Evolutionary conservation across 2,329 filamentous ascomycete genomes (phyloP).

Genomic region (Chlorencoelia australis): DNA sequence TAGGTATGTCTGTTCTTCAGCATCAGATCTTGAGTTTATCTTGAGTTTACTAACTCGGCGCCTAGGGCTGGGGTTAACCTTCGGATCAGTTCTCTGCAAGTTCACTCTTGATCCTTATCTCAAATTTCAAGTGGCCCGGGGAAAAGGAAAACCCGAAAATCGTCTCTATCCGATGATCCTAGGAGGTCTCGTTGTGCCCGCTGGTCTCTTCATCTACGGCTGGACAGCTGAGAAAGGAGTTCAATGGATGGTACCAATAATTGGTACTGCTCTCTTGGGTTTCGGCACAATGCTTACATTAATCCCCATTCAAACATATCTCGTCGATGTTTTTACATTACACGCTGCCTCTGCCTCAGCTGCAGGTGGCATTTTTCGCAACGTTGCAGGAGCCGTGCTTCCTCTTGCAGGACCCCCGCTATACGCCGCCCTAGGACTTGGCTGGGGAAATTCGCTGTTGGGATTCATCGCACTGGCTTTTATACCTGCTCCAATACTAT

Average conservation of each 20-base stretch:
- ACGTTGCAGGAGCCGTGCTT: slow-evolving; percentile 37
- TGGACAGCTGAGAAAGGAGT: slow-evolving; percentile 34
- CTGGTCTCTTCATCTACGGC: slow-evolving; percentile 39
- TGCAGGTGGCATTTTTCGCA: slow-evolving; percentile 31
- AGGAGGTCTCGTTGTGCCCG: slow-evolving; percentile 30
- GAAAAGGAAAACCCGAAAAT: slow-evolving; percentile 27
- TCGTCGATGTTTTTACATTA: slow-evolving; percentile 31
- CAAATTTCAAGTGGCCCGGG: neutral
- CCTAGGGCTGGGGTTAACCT: neutral
- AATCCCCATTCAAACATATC: slow-evolving; percentile 34
- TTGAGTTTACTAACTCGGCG: too few relatives aligned
- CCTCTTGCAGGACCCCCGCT: slow-evolving; percentile 38
- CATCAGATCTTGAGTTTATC: too few relatives aligned
- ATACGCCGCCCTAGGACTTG: slow-evolving; percentile 31
- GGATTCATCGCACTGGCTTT: slow-evolving; percentile 37
- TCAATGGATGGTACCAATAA: slow-evolving; percentile 33
- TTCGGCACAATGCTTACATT: slow-evolving; percentile 31
- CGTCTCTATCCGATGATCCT: slow-evolving; percentile 33
- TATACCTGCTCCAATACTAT: slow-evolving; percentile 26
- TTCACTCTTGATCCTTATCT: slow-evolving; percentile 1
- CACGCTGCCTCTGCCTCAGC: slow-evolving; percentile 31
- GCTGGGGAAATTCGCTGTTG: slow-evolving; percentile 38
- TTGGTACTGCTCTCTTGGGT: slow-evolving; percentile 32
- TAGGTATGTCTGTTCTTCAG: too few relatives aligned
- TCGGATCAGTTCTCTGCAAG: neutral